phyloP scores from a whole-genome alignment of 1,139 yeast species.

The Diutina catenulata region DNA sequence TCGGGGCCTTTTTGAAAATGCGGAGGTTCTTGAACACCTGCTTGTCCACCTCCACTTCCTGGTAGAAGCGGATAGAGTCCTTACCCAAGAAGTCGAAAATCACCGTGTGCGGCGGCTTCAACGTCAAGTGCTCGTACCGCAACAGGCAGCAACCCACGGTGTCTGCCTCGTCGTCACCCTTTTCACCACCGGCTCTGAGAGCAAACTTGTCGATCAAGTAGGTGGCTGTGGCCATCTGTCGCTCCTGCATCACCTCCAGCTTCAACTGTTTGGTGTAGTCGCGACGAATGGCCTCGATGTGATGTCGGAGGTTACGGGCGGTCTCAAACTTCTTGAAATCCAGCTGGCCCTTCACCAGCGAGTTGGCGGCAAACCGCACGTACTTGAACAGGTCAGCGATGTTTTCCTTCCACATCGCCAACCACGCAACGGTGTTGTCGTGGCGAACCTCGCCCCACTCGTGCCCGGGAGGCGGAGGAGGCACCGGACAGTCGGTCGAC shows the following conservation, averaged over 20 bases:
- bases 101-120: slow-evolving; percentile 78
- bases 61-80: slow-evolving; percentile 85
- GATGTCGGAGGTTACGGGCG: slow-evolving; percentile 69
- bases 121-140: slow-evolving; percentile 77
- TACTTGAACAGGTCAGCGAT: slow-evolving; percentile 76
- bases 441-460: slow-evolving; percentile 83
- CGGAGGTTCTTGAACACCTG: slow-evolving; percentile 85
- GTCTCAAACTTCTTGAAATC: slow-evolving; percentile 90
- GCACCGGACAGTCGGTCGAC: slow-evolving; percentile 60
- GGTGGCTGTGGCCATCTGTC: slow-evolving; percentile 92
- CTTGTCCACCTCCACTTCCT: slow-evolving; percentile 80
- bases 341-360: slow-evolving; percentile 83
- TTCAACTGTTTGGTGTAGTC: slow-evolving; percentile 67
- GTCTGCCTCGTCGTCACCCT: slow-evolving; percentile 95
- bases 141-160: slow-evolving; percentile 97
- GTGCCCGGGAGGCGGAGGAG: slow-evolving; percentile 81
- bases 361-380: slow-evolving; percentile 84
- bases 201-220: slow-evolving; percentile 92
- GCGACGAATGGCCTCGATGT: slow-evolving; percentile 59
- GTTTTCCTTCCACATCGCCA: slow-evolving; percentile 96
- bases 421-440: slow-evolving; percentile 89
- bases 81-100: slow-evolving; percentile 94
- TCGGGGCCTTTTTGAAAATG: slow-evolving; percentile 79
- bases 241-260: slow-evolving; percentile 66
- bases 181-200: slow-evolving; percentile 96